phyloP scores from a whole-genome alignment of 2,329 filamentous ascomycete genomes.

The Penicillium sp. region DNA sequence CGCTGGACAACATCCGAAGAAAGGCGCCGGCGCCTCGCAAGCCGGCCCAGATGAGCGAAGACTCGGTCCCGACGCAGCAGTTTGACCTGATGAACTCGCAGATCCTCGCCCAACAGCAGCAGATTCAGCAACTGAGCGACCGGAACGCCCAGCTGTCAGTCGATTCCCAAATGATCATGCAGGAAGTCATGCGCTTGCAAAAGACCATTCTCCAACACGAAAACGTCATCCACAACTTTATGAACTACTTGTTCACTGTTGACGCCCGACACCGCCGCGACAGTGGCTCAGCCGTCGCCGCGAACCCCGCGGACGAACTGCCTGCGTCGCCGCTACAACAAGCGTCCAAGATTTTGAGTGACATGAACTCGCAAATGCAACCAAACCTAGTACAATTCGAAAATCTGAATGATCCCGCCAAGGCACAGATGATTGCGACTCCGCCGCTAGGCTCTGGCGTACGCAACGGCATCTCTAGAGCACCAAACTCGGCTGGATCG shows the following conservation, averaged over 20 bases:
- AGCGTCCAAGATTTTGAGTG: conserved; percentile 61
- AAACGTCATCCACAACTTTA: conserved; percentile 66
- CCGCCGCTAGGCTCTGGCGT: conserved; percentile 50
- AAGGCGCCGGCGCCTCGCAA: conserved; percentile 93
- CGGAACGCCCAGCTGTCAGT: conserved; percentile 74
- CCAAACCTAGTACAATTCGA: conserved; percentile 62
- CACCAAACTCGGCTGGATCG: conserved; percentile 44
- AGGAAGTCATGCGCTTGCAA: conserved; percentile 61
- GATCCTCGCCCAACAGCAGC: conserved; percentile 83
- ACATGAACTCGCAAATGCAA: conserved; percentile 61
- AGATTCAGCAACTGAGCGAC: conserved; percentile 82
- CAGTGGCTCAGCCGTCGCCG: conserved; percentile 45
- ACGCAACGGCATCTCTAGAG: conserved; percentile 42
- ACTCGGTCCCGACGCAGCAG: conserved; percentile 77
- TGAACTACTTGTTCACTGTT: conserved; percentile 63
- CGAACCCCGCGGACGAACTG: conserved; percentile 53
- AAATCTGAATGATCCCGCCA: conserved; percentile 58
- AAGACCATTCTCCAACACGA: conserved; percentile 71
- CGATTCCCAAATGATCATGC: conserved; percentile 61
- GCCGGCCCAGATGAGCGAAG: conserved; percentile 61
- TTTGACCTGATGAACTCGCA: conserved; percentile 86
- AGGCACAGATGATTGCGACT: conserved; percentile 54
- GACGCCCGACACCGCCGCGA: conserved; percentile 63
- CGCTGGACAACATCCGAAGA: conserved; percentile 89
- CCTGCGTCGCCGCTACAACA: conserved; percentile 66